A percentile compares a stretch with the other conserved stretches of the same genome.
These are phyloP conservation scores for Hygrocybe coccinea DNA, from an alignment of 768 basidiomycete genomes.

Conservation along the genomic window DNA sequence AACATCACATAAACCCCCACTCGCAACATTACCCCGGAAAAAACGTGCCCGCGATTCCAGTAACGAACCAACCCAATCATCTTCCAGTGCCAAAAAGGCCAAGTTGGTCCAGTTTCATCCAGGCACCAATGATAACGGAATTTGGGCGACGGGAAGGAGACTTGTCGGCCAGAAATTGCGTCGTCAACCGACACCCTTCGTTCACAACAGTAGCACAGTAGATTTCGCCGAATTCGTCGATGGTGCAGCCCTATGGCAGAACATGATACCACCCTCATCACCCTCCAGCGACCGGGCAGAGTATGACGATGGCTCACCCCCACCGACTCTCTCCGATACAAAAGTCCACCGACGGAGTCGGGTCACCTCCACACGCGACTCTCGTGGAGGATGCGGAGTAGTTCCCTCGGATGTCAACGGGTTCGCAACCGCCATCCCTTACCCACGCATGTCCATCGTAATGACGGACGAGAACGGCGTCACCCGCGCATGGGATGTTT, in stretches of 20 bases:
- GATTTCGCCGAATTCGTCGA: neutral
- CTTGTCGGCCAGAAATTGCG: neutral
- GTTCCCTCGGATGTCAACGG: neutral
- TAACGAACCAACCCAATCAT: neutral
- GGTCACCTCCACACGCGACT: neutral
- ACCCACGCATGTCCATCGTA: constrained; percentile 1
- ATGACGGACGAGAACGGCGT: constrained; percentile 1
- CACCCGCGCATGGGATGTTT: neutral
- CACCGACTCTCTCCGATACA: neutral
- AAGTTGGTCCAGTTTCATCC: constrained; percentile 2
- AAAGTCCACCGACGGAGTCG: neutral
- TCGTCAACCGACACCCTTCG: constrained; percentile 2
- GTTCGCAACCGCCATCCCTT: neutral
- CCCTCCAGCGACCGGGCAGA: neutral
- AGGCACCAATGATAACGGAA: constrained; percentile 1
- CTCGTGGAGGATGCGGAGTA: neutral
- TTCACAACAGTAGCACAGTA: neutral
- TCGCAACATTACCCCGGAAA: neutral
- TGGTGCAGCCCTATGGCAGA: neutral
- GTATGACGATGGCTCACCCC: neutral
- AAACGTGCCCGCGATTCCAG: neutral
- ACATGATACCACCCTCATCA: neutral
- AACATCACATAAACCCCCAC: neutral
- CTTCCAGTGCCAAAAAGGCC: neutral
- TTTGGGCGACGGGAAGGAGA: constrained; percentile 3